Base-by-base conservation (phyloP, 148 eudicot genomes). In the Rhododendron ovatum region DNA sequence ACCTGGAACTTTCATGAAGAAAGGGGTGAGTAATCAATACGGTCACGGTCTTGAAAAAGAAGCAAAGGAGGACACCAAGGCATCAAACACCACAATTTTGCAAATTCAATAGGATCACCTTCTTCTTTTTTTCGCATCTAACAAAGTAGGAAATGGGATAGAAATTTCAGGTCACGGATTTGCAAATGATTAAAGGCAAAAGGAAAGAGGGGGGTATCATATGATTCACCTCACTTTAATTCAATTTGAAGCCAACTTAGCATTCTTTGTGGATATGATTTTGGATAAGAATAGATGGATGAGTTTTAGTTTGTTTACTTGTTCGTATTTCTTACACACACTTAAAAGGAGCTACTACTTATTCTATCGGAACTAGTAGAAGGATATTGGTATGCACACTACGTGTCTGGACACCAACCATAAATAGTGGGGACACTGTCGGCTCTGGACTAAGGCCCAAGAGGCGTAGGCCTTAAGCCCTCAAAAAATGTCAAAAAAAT, bases 241-340 rank as follows among this genome's bases (percentile, higher is more conserved):
- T 82, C 71, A 82, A 55, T 48, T 57, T 35, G 71, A 63, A 82
- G 69, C 71, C 35, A 35, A 24, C 84, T 82, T 37, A 57, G 37
- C 45, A 82, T 55, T 63, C 84, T 17, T 18, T 82, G 82, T 79
- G 82, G 82, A 79, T 79, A 79, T 80, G 82, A 12, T 48, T 48
- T 57, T 57, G 84, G 84, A 82, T 82, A 82, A 63, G 63, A 82
- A 10, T 9, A 47, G 59, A 79, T 26, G 43, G 43, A 41, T 41
- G 43, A 41, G 43, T 41, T 37, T 75, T 75, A 22, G 12, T 26
- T n/a, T 45, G 17, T 13, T 47, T 79, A 35, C 24, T 22, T 55
- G 61, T 55, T 17, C 61, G 28, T 78, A 17, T 24, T 20, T 78
- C 7, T 3, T 22, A 20, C 14, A 20, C 33, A 2, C 33, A 22